Evolutionary conservation across 345 rosid species (phyloP).

Genomic region (Excoecaria agallocha): DNA sequence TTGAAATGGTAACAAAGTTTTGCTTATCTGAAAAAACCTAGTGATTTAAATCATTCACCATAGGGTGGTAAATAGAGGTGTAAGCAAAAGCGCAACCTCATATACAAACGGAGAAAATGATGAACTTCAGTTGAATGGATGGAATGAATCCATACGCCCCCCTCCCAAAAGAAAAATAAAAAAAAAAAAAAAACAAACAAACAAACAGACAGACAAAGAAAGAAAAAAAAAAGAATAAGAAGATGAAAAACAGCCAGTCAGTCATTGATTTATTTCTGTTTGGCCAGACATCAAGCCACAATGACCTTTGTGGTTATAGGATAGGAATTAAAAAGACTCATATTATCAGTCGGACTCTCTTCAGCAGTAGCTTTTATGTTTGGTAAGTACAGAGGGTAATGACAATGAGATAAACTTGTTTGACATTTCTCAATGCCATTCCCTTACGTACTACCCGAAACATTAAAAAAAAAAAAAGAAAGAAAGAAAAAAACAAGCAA

Average conservation of each 20-base stretch:
- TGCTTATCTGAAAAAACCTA: not conserved
- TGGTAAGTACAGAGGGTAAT: too few species aligned
- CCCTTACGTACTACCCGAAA: too few species aligned
- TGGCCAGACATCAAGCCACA: conserved; percentile 1
- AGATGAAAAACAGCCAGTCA: not conserved
- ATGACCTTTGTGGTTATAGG: not conserved
- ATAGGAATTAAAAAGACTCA: not conserved
- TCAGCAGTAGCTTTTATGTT: not conserved
- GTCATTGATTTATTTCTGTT: not conserved
- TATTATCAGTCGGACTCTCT: not conserved
- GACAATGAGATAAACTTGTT: too few species aligned
- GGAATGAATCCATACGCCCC: not conserved
- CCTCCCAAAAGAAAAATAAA: not conserved
- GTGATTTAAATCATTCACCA: not conserved
- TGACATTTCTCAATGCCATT: too few species aligned
- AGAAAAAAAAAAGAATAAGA: too few species aligned
- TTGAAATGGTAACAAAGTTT: not conserved
- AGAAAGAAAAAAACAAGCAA: not conserved
- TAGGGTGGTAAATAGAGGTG: not conserved
- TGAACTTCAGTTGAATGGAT: not conserved
- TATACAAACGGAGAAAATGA: not conserved
- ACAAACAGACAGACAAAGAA: too few species aligned
- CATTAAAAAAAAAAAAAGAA: not conserved
- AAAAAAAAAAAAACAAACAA: not conserved
- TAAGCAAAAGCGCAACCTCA: not conserved